Percentiles rank a stretch among this genome's conserved stretches.
Evolutionary conservation across 2,329 filamentous ascomycete genomes (phyloP).

Genomic region (Nothomitra cinnamomea): DNA sequence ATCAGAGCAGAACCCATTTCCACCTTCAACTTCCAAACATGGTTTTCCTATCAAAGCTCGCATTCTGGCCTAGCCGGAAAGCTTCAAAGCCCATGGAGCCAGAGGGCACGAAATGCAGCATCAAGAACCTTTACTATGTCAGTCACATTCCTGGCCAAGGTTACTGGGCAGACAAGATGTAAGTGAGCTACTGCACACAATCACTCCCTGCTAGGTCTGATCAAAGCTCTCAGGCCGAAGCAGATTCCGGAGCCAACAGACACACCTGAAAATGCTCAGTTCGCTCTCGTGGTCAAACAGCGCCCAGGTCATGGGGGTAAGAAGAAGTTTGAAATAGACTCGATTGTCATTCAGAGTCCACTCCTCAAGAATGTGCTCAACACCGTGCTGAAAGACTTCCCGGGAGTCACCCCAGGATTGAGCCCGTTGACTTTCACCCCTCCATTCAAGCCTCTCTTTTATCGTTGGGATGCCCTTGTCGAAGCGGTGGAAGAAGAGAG

Average conservation of each 20-base stretch:
- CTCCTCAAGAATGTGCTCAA: constrained; percentile 39
- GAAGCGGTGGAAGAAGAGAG: constrained; percentile 25
- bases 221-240: not conserved
- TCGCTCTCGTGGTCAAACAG: constrained; percentile 1
- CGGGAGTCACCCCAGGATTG: constrained; percentile 40
- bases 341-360: constrained; percentile 46
- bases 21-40: not conserved
- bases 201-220: not conserved
- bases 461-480: constrained; percentile 40
- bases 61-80: not conserved
- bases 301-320: constrained; percentile 15
- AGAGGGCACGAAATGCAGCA: constrained; percentile 1
- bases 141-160: not conserved
- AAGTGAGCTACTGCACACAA: not conserved
- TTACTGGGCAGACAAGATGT: constrained; percentile 1
- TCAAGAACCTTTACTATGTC: constrained; percentile 1
- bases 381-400: constrained; percentile 38
- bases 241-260: not conserved
- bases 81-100: not conserved
- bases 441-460: constrained; percentile 46
- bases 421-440: constrained; percentile 42
- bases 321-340: constrained; percentile 43
- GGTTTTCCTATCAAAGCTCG: not conserved
- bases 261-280: not conserved
- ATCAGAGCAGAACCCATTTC: not conserved